These are phyloP conservation scores for Fusarium verticillioides DNA, from an alignment of 2,329 filamentous ascomycete species.

Conservation along the genomic window DNA sequence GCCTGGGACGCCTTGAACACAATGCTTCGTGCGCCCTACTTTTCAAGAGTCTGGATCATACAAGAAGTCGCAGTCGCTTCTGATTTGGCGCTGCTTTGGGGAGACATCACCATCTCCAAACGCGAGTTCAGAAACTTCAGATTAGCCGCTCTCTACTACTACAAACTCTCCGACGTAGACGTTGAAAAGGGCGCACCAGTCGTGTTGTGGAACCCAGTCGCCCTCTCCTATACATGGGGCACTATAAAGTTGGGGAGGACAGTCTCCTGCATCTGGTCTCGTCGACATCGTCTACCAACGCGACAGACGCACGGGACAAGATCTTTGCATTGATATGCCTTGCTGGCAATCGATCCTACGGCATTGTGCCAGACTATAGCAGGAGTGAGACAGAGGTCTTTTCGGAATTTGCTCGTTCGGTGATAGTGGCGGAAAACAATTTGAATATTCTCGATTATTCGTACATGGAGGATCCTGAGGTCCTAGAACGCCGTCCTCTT, in stretches of 20 bases:
- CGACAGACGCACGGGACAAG: not conserved
- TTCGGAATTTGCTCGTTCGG: rapidly evolving
- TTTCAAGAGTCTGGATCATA: not conserved
- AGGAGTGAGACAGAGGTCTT: not conserved
- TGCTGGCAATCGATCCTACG: not conserved
- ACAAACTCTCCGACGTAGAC: not conserved
- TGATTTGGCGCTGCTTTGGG: not conserved
- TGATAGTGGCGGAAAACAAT: rapidly evolving
- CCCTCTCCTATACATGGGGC: rapidly evolving
- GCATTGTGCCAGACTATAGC: not conserved
- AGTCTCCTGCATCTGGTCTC: not conserved
- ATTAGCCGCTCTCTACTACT: not conserved
- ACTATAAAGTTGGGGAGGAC: rapidly evolving
- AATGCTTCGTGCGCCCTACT: not conserved
- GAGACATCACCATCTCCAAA: not conserved
- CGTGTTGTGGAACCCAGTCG: not conserved
- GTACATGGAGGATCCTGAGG: not conserved
- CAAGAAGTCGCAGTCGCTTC: not conserved
- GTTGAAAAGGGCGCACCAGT: not conserved
- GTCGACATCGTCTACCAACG: rapidly evolving
- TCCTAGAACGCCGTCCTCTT: not conserved
- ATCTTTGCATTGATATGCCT: not conserved
- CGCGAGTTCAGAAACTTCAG: rapidly evolving
- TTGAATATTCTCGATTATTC: not conserved
- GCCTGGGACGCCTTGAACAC: not conserved